Evolutionary conservation across 2,329 filamentous ascomycete species (phyloP), one percentile per base, ranked within the genome.

Genomic region (Fusarium austroafricanum): DNA sequence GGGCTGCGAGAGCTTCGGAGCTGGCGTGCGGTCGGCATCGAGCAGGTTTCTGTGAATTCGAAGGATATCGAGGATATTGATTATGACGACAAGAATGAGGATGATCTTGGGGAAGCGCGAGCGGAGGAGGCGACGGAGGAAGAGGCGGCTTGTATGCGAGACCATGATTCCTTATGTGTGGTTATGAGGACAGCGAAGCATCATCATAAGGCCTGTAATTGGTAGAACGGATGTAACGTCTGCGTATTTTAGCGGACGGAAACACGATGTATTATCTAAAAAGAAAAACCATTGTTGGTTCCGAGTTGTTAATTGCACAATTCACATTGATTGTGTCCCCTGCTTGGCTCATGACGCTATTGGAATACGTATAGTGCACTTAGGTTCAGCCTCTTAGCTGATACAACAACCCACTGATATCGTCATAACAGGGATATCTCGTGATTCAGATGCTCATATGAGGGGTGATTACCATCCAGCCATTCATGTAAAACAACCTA

Each of bases 61-160:
- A 20, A 81, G 74, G 37, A 79, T 75, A 33, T 82, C 79, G 66
- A 82, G 71, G n/a, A 80, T 51, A 53, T 76, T 80, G 71, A 80
- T 61, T 55, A 82, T 65, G 58, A 74, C 50, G 51, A 81, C 62
- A 21, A 82, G 55, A 39, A 78, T 55, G 15, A 80, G 42, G n/a
- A 78, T 51, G 28, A 81, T 71, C 56, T 78, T 77, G 21, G 75
- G 67, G 42, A 69, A 65, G 35, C 79, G 78, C 31, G 75, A 76
- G 67, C 80, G 80, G 33, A 79, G 67, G 49, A 80, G 58, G 28
- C 80, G 80, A 33, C 80, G 80, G 33, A 79, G 55, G 61, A 76
- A 79, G 33, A 79, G 68, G 50, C 76, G 72, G 54, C 76, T 77
- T 29, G 71, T 72, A 49, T 62, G 65, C 29, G 75, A 75, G 55